Evolutionary conservation across 2,329 filamentous ascomycete genomes (phyloP).

Genomic region (Penicillium sp.): DNA sequence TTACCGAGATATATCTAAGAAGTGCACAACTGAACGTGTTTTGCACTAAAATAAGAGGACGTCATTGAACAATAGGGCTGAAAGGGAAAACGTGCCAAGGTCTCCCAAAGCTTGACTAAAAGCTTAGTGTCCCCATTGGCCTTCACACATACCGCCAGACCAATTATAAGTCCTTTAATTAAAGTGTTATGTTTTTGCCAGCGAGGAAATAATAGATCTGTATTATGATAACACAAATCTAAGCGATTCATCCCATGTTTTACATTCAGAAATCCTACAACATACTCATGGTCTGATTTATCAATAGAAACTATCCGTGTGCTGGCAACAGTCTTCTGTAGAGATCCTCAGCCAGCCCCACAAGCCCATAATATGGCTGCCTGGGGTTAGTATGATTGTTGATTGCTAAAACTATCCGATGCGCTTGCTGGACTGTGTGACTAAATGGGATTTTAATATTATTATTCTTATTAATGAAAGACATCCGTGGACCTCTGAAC

Average conservation of each 20-base stretch:
- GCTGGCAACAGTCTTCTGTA: not conserved
- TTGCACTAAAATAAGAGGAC: too few relatives aligned
- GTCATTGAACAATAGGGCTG: not conserved
- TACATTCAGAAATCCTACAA: not conserved
- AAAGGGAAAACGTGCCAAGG: constrained; percentile 4
- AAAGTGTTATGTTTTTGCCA: too few relatives aligned
- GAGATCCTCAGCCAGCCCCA: constrained; percentile 5
- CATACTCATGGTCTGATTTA: not conserved
- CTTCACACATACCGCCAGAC: not conserved
- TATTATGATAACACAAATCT: too few relatives aligned
- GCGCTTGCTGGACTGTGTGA: not conserved
- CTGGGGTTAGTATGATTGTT: not conserved
- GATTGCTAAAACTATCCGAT: not conserved
- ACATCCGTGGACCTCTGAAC: not conserved
- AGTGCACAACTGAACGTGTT: too few relatives aligned
- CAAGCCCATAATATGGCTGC: not conserved
- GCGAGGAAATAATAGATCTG: too few relatives aligned
- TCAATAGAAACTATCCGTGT: not conserved
- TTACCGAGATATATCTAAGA: too few relatives aligned
- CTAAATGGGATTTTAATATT: not conserved
- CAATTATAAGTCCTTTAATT: too few relatives aligned
- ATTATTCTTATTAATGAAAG: not conserved
- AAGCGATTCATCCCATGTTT: not conserved
- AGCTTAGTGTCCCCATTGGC: constrained; percentile 1
- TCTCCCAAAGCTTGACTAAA: constrained; percentile 8